A percentile compares a stretch with the other conserved stretches of the same genome.
Conservation (phyloP, 371 early-diverging fungal species). For the Mortierella sp. region DNA sequence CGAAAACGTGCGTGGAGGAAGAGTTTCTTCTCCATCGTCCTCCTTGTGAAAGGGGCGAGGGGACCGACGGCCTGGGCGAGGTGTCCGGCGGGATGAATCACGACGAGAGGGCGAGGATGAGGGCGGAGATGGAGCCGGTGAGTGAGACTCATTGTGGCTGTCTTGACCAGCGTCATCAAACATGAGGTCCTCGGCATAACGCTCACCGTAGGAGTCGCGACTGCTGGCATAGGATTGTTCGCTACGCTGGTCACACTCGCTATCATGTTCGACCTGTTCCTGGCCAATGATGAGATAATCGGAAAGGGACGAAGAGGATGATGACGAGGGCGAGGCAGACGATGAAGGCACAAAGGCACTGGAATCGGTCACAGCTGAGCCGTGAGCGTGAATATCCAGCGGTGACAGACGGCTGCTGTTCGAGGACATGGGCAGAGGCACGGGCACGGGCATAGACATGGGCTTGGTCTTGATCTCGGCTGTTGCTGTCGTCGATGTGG, state of each 20-base stretch:
- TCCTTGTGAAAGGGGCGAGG: conserved; percentile 3
- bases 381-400: background rate
- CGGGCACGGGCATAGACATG: background rate
- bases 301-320: conserved; percentile 52
- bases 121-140: background rate
- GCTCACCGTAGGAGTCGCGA: conserved; percentile 12
- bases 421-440: background rate
- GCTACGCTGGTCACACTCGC: conserved; percentile 28
- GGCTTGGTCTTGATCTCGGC: background rate
- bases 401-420: background rate
- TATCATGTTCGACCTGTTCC: conserved; percentile 32
- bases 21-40: background rate
- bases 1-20: background rate
- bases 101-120: conserved; percentile 8
- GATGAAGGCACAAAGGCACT: conserved; percentile 8
- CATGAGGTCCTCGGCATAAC: background rate
- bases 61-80: background rate
- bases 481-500: background rate
- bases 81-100: background rate
- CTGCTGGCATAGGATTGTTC: conserved; percentile 21
- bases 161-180: conserved; percentile 25
- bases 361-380: background rate
- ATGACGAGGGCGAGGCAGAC: conserved; percentile 7
- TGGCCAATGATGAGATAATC: conserved; percentile 46
- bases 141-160: conserved; percentile 17